Percentiles rank a stretch among this genome's conserved stretches.
Evolutionary conservation across 1,139 yeast species (phyloP).

Genomic region (Scheffersomyces titani): DNA sequence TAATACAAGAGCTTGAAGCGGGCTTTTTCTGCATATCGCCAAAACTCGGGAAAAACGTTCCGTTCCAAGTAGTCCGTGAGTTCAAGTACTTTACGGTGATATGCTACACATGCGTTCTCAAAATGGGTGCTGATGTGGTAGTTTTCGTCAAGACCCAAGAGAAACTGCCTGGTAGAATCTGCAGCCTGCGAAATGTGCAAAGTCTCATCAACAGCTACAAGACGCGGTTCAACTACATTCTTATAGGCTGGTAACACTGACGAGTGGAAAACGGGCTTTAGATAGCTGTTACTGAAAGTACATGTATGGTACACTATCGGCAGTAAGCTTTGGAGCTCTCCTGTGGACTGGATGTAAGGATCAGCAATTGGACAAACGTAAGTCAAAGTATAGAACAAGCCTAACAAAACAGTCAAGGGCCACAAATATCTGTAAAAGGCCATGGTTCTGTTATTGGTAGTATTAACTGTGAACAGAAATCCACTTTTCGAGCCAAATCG

Average conservation of each 20-base stretch:
- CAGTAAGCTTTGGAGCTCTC: constrained; percentile 2
- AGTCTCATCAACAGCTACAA: constrained; percentile 5
- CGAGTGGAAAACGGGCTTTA: constrained; percentile 6
- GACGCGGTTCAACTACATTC: constrained; percentile 6
- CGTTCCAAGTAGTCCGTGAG: background rate
- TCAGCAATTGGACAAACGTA: constrained; percentile 10
- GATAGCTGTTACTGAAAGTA: constrained; percentile 5
- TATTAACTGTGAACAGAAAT: background rate
- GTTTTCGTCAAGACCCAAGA: constrained; percentile 5
- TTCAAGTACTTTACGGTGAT: background rate
- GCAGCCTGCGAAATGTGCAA: background rate
- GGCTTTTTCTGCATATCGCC: background rate
- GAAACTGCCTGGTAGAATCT: background rate
- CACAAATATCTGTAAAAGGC: constrained; percentile 3
- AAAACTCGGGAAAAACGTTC: background rate
- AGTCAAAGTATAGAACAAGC: constrained; percentile 8
- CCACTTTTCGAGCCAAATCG: background rate
- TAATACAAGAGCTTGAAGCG: background rate
- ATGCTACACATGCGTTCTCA: background rate
- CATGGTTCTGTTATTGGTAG: background rate
- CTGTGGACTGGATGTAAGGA: constrained; percentile 2
- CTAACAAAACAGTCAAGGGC: constrained; percentile 6
- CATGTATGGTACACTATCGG: constrained; percentile 11
- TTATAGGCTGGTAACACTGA: constrained; percentile 3
- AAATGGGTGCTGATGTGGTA: constrained; percentile 1